Conservation (phyloP, 176 grass and related monocot genomes). For the Oryza nivara region DNA sequence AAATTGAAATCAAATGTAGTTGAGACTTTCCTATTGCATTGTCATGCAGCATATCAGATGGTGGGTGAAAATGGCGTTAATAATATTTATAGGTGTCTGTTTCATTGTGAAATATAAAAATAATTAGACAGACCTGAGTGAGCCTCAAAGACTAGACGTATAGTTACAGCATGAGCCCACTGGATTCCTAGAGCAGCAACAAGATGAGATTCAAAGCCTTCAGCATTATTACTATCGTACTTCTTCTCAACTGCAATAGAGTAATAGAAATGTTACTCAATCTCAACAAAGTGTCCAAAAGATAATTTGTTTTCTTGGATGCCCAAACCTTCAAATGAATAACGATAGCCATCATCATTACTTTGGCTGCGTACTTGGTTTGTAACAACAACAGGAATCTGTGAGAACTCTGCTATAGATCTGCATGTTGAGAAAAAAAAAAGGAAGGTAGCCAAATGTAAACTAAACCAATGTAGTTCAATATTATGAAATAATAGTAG, state of each 20-base stretch:
- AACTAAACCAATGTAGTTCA: constrained; percentile 23
- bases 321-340: constrained; percentile 83
- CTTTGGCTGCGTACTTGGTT: constrained; percentile 94
- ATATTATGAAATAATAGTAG: not conserved
- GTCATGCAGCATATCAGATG: not conserved
- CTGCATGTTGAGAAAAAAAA: constrained; percentile 41
- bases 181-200: constrained; percentile 90
- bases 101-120: constrained; percentile 2
- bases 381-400: constrained; percentile 87
- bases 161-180: constrained; percentile 88
- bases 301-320: constrained; percentile 6
- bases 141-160: constrained; percentile 90
- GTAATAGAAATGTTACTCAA: constrained; percentile 29
- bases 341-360: constrained; percentile 71
- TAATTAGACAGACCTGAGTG: constrained; percentile 73
- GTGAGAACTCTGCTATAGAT: constrained; percentile 86
- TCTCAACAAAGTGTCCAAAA: constrained; percentile 15
- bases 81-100: not conserved
- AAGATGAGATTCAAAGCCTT: constrained; percentile 80
- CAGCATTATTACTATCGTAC: constrained; percentile 31
- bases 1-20: not conserved
- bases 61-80: not conserved
- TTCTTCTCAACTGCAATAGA: constrained; percentile 56
- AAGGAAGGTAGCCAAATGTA: constrained; percentile 33
- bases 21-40: not conserved